Percentiles rank a stretch among this genome's conserved stretches.
Evolutionary conservation across 495 filamentous ascomycete genomes (phyloP).

Genomic region (Penicillium macrosclerotiorum): DNA sequence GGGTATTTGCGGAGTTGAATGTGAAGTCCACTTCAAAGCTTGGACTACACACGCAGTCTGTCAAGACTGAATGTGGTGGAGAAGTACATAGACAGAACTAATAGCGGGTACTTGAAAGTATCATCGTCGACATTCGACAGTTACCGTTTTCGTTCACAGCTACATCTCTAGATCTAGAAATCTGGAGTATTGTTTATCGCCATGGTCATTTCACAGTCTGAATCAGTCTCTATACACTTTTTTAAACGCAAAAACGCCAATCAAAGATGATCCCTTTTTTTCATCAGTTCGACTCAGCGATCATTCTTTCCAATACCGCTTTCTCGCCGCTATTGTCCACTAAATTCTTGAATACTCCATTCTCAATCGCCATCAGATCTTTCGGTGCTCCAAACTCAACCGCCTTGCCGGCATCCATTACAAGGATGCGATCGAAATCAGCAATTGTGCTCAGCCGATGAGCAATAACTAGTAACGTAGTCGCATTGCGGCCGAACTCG

Average conservation of each 20-base stretch:
- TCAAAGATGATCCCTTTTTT: neutral
- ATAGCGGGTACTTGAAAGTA: too few species aligned
- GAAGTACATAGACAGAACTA: too few species aligned
- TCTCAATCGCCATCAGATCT: constrained; percentile 59
- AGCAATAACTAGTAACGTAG: constrained; percentile 81
- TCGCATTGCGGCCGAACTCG: constrained; percentile 67
- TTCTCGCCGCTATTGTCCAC: constrained; percentile 74
- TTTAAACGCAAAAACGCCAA: neutral
- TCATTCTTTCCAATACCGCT: constrained; percentile 57
- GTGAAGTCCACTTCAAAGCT: too few species aligned
- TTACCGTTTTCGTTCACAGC: too few species aligned
- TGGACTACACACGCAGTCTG: too few species aligned
- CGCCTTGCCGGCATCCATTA: constrained; percentile 71
- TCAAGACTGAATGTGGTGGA: too few species aligned
- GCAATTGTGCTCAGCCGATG: constrained; percentile 84
- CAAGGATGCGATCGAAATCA: constrained; percentile 82
- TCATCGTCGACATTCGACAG: too few species aligned
- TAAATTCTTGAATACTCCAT: constrained; percentile 66
- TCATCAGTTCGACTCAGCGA: constrained; percentile 23
- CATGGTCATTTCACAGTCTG: too few species aligned
- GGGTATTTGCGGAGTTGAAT: too few species aligned
- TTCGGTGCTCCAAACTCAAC: constrained; percentile 71
- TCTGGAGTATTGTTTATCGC: too few species aligned
- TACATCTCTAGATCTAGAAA: too few species aligned
- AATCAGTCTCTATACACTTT: too few species aligned